Conservation (phyloP, 2,329 filamentous ascomycete species). For the Microsporum audouinii region DNA sequence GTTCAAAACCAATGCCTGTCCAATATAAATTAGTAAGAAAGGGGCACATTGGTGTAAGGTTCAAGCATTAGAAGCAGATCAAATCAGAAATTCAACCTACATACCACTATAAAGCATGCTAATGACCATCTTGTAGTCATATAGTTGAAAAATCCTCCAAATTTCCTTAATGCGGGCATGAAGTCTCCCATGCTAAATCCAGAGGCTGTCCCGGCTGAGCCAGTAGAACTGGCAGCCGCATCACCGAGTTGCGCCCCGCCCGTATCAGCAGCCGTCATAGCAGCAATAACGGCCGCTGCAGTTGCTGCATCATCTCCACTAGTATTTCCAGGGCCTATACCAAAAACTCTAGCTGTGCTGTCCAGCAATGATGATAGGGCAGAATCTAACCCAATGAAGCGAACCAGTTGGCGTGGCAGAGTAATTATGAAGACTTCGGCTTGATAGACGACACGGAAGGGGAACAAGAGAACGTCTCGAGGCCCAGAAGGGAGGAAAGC, state of each 20-base stretch:
- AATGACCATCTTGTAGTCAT: constrained; percentile 86
- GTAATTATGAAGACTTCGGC: constrained; percentile 15
- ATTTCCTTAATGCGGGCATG: constrained; percentile 49
- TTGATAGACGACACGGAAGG: constrained; percentile 14
- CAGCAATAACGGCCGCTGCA: constrained; percentile 11
- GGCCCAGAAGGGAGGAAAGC: not conserved
- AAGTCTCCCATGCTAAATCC: constrained; percentile 33
- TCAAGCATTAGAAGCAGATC: not conserved
- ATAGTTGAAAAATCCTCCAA: constrained; percentile 83
- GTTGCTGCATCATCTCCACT: constrained; percentile 1
- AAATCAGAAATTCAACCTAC: constrained; percentile 14
- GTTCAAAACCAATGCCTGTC: constrained; percentile 69
- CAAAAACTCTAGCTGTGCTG: constrained; percentile 2
- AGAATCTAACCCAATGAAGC: constrained; percentile 11
- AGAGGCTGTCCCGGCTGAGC: constrained; percentile 13
- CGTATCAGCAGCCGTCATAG: constrained; percentile 28
- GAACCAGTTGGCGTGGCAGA: constrained; percentile 9
- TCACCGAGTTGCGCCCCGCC: constrained; percentile 17
- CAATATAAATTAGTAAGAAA: constrained; percentile 7
- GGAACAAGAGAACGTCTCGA: constrained; percentile 9
- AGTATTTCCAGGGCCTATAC: not conserved
- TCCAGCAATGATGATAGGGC: constrained; percentile 8
- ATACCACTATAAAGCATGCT: constrained; percentile 66
- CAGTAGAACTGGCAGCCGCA: constrained; percentile 25
- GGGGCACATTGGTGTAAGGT: not conserved